Percentiles rank a stretch among this genome's conserved stretches.
These are phyloP conservation scores for Talaromyces sp. DNA, from an alignment of 2,329 filamentous ascomycete species.

Conservation along the genomic window DNA sequence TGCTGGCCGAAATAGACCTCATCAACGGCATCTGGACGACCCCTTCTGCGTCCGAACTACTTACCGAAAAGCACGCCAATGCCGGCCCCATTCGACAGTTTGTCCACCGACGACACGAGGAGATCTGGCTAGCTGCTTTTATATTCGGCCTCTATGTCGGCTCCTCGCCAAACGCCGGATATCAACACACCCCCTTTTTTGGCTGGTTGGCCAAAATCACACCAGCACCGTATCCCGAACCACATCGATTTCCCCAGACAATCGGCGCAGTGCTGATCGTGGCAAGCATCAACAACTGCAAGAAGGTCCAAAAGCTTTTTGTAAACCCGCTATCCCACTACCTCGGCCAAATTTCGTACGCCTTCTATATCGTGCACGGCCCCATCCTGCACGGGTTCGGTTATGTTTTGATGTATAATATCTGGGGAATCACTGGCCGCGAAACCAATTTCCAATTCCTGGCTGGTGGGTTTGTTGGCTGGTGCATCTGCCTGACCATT, in stretches of 20 bases:
- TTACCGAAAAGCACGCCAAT: constrained; percentile 24
- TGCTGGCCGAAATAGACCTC: constrained; percentile 40
- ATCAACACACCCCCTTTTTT: constrained; percentile 39
- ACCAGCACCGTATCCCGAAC: constrained; percentile 36
- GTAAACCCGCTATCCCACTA: constrained; percentile 39
- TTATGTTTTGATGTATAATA: constrained; percentile 39
- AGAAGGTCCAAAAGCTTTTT: constrained; percentile 38
- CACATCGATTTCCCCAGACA: constrained; percentile 41
- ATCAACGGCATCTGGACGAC: constrained; percentile 31
- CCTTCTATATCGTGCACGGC: constrained; percentile 45
- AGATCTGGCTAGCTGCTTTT: constrained; percentile 34
- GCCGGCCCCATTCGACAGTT: constrained; percentile 13
- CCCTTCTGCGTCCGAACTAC: constrained; percentile 16
- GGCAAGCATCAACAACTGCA: constrained; percentile 37
- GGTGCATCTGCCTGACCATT: constrained; percentile 33
- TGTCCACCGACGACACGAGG: constrained; percentile 21
- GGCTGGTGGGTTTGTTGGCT: constrained; percentile 35
- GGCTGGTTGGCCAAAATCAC: constrained; percentile 34
- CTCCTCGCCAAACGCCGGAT: constrained; percentile 36
- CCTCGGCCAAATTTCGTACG: constrained; percentile 44
- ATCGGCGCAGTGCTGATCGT: constrained; percentile 40
- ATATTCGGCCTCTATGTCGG: constrained; percentile 38
- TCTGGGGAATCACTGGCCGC: constrained; percentile 36
- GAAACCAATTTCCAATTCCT: constrained; percentile 35
- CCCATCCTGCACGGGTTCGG: constrained; percentile 40